A percentile compares a stretch with the other conserved stretches of the same genome.
Evolutionary conservation across 1,284 basidiomycete genomes (phyloP).

Genomic region (Cryptococcus sp.): DNA sequence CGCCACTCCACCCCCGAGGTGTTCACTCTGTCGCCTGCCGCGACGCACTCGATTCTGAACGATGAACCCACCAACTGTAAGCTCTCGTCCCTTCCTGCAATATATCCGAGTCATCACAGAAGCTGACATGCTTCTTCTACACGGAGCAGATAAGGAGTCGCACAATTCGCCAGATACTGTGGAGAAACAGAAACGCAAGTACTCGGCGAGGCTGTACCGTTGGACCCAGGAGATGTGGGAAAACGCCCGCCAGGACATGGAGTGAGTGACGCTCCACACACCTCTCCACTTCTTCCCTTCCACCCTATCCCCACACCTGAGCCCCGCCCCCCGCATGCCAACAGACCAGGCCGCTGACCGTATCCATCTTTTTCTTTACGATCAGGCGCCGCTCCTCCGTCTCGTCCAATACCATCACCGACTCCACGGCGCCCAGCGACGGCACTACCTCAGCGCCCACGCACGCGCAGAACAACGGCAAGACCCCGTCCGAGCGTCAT

Average conservation of each 20-base stretch:
- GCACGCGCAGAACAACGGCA: neutral
- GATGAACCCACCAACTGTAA: neutral
- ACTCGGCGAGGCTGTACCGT: conserved; percentile 11
- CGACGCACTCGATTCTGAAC: neutral
- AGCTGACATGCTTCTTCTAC: neutral
- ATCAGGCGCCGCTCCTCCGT: conserved; percentile 11
- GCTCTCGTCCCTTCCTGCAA: neutral
- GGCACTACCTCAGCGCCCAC: neutral
- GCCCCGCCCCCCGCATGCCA: neutral
- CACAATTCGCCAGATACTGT: conserved; percentile 5
- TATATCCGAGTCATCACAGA: neutral
- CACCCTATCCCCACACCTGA: neutral
- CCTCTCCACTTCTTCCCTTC: neutral
- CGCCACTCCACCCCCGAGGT: no score
- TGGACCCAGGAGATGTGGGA: conserved; percentile 21
- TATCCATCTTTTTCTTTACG: neutral
- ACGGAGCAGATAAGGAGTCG: neutral
- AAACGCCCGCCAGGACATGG: conserved; percentile 12
- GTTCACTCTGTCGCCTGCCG: no score
- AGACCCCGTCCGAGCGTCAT: neutral
- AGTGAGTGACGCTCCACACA: conserved; percentile 10
- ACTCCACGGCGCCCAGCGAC: neutral
- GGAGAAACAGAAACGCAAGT: conserved; percentile 13
- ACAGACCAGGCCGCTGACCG: neutral
- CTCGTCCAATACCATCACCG: conserved; percentile 4